Conservation (phyloP, 106 monocot species). For the Narthecium ossifragum region DNA sequence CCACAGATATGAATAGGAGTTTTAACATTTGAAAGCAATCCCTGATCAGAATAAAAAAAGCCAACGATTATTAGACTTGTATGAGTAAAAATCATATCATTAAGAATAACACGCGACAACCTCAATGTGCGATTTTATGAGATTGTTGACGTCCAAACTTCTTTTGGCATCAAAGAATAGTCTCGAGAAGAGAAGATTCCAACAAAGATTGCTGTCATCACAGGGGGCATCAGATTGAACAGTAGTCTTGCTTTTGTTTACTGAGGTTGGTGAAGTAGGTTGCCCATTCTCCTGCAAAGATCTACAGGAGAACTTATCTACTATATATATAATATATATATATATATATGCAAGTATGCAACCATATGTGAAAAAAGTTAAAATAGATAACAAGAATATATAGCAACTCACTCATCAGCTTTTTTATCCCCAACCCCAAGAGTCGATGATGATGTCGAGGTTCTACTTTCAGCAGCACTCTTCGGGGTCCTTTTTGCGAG, state of each 20-base stretch:
- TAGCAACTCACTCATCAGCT: conserved; percentile 11
- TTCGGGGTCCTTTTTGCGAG: conserved; percentile 73
- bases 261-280: conserved; percentile 18
- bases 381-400: too few relatives aligned
- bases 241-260: conserved; percentile 12
- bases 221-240: conserved; percentile 26
- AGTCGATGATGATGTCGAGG: conserved; percentile 15
- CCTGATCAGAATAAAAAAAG: conserved; percentile 34
- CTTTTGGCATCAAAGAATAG: conserved; percentile 96
- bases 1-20: conserved; percentile 69
- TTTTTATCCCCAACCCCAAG: conserved; percentile 35
- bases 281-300: conserved; percentile 38
- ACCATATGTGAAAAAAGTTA: too few relatives aligned
- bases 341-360: too few relatives aligned
- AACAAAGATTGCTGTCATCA: conserved; percentile 79
- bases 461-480: conserved; percentile 35
- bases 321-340: too few relatives aligned
- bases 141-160: conserved; percentile 38
- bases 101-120: conserved; percentile 27
- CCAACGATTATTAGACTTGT: background rate
- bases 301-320: conserved; percentile 23
- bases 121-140: conserved; percentile 81
- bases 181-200: conserved; percentile 78
- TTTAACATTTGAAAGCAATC: conserved; percentile 73
- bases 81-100: background rate